A percentile compares a stretch with the other conserved stretches of the same genome.
Evolutionary conservation across 1,139 yeast genomes (phyloP).

Genomic region (Yamadazyma diospyri): DNA sequence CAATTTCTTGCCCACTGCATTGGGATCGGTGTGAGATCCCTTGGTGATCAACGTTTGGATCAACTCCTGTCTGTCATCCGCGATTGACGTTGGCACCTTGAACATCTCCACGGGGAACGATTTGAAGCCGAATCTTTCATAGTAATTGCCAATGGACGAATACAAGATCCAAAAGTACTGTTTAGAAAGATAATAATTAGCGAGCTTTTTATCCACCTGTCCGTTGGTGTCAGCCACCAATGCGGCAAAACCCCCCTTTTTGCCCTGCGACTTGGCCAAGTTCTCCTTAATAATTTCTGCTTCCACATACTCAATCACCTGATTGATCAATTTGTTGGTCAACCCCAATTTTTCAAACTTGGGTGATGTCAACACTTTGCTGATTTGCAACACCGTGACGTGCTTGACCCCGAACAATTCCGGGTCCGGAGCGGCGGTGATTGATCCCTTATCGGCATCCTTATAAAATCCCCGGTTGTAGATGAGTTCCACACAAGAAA

Average conservation of each 20-base stretch:
- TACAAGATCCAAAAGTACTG: constrained; percentile 39
- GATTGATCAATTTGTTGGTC: constrained; percentile 24
- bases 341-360: constrained; percentile 30
- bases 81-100: constrained; percentile 25
- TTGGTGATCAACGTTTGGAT: constrained; percentile 21
- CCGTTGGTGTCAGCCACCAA: constrained; percentile 31
- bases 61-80: constrained; percentile 19
- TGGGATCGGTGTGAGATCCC: constrained; percentile 9
- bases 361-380: constrained; percentile 28
- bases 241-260: constrained; percentile 27
- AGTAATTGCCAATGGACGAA: constrained; percentile 32
- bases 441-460: constrained; percentile 26
- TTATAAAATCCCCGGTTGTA: constrained; percentile 28
- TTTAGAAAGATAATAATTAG: constrained; percentile 34
- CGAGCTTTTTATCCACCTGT: constrained; percentile 28
- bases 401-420: constrained; percentile 30
- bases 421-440: constrained; percentile 33
- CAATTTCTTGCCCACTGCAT: constrained; percentile 26
- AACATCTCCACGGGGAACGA: constrained; percentile 35
- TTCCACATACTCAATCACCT: constrained; percentile 33
- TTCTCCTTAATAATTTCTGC: constrained; percentile 24
- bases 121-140: constrained; percentile 39
- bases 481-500: constrained; percentile 26
- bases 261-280: constrained; percentile 20
- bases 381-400: constrained; percentile 25